Conservation (phyloP, 1,284 basidiomycete species). For the Apiotrichum sp. region DNA sequence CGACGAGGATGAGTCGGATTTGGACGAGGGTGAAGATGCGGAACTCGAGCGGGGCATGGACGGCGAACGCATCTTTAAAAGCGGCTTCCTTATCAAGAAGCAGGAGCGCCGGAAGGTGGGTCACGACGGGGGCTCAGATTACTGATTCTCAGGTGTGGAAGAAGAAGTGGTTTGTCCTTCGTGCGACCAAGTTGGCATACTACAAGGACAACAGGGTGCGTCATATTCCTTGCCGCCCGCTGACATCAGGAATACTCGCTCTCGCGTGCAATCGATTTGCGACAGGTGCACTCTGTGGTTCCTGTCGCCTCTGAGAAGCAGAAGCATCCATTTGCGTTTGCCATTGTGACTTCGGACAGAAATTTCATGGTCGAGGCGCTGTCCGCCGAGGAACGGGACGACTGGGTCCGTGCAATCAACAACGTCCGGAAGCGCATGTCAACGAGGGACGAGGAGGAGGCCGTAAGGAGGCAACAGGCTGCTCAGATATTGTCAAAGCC, state of each 20-base stretch:
- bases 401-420: slow-evolving; percentile 81
- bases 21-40: slow-evolving; percentile 43
- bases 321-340: slow-evolving; percentile 82
- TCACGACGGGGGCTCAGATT: slow-evolving; percentile 4
- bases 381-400: slow-evolving; percentile 62
- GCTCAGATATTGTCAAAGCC: not conserved
- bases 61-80: slow-evolving; percentile 76
- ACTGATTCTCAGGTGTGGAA: slow-evolving; percentile 60
- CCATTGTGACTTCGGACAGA: slow-evolving; percentile 80
- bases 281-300: slow-evolving; percentile 84
- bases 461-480: slow-evolving; percentile 8
- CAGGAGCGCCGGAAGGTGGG: slow-evolving; percentile 90
- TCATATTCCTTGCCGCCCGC: not conserved
- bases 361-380: slow-evolving; percentile 91
- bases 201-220: slow-evolving; percentile 78
- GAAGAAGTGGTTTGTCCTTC: slow-evolving; percentile 95
- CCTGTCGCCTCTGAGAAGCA: slow-evolving; percentile 68
- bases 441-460: slow-evolving; percentile 37
- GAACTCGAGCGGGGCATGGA: slow-evolving; percentile 56
- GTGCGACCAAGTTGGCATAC: slow-evolving; percentile 85
- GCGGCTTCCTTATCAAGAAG: slow-evolving; percentile 90
- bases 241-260: slow-evolving; percentile 70
- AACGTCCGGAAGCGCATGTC: slow-evolving; percentile 63
- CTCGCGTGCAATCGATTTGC: slow-evolving; percentile 79
- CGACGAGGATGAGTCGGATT: slow-evolving; percentile 67